Conservation (phyloP, 2,329 filamentous ascomycete species). For the Sarocladiaceae sp. region DNA sequence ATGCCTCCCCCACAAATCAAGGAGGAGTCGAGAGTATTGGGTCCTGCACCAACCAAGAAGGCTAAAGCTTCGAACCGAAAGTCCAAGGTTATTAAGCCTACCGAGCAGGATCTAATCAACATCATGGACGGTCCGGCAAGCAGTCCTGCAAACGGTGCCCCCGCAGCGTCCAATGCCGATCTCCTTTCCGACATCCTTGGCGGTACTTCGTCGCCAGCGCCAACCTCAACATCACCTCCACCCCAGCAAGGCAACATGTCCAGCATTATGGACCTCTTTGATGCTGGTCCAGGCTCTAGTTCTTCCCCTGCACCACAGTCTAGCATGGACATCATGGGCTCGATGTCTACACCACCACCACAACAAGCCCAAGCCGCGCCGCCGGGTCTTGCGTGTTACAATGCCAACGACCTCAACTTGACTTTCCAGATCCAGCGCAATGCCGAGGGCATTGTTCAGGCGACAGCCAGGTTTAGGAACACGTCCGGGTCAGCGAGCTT, state of each 20-base stretch:
- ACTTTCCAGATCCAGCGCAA: conserved; percentile 81
- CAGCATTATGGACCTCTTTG: conserved; percentile 89
- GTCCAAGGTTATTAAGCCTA: conserved; percentile 69
- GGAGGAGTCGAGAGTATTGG: conserved; percentile 86
- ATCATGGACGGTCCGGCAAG: conserved; percentile 73
- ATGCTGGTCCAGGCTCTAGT: conserved; percentile 31
- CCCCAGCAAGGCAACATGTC: conserved; percentile 52
- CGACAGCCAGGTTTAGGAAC: conserved; percentile 80
- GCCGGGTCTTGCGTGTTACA: conserved; percentile 66
- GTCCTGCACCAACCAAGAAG: conserved; percentile 63
- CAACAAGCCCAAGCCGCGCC: conserved; percentile 30
- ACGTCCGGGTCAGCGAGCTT: conserved; percentile 58
- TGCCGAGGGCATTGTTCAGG: conserved; percentile 70
- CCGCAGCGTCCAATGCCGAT: conserved; percentile 73
- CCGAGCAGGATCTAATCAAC: conserved; percentile 87
- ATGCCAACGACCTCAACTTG: conserved; percentile 77
- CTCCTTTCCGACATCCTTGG: conserved; percentile 88
- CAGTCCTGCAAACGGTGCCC: conserved; percentile 39
- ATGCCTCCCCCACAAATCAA: conserved; percentile 98
- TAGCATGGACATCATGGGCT: conserved; percentile 44
- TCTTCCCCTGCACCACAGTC: conserved; percentile 27
- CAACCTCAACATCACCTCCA: conserved; percentile 34
- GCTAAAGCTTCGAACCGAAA: conserved; percentile 66
- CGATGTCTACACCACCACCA: conserved; percentile 42
- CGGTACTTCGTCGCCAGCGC: conserved; percentile 43